phyloP scores from a whole-genome alignment of 345 rosid genomes.

The Citrus medica region DNA sequence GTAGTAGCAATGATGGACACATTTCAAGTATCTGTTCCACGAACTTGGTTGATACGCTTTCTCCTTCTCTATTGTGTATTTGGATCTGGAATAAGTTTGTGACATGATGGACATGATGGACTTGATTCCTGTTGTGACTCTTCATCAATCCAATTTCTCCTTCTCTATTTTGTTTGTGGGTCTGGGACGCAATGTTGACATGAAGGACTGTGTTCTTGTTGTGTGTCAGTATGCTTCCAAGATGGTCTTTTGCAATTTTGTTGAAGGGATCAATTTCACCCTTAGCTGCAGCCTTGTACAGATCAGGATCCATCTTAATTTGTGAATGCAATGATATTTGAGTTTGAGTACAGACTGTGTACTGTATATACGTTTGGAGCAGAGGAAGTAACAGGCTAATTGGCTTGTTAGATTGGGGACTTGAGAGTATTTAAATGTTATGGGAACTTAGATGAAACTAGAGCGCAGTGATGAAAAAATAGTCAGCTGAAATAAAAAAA shows the following conservation, averaged over 20 bases:
- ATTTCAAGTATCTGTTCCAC: background rate
- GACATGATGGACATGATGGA: background rate
- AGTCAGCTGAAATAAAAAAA: no score
- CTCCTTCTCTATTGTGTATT: background rate
- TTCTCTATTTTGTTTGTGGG: background rate
- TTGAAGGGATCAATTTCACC: background rate
- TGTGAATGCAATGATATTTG: background rate
- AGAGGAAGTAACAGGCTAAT: no score
- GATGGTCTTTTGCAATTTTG: no score
- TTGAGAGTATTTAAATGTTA: no score
- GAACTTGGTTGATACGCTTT: background rate
- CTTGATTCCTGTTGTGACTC: background rate
- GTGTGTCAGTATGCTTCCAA: background rate
- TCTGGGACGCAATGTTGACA: background rate
- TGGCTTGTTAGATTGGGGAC: no score
- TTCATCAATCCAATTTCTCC: no score
- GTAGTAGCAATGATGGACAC: background rate
- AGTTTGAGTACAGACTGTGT: no score
- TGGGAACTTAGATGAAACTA: no score
- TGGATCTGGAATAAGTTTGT: background rate
- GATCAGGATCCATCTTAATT: background rate
- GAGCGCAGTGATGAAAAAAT: no score
- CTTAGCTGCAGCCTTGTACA: background rate
- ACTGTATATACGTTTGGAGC: no score
- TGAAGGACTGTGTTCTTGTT: background rate